These are phyloP conservation scores for Amniculicola lignicola DNA, from an alignment of 495 filamentous ascomycete genomes.

Conservation along the genomic window DNA sequence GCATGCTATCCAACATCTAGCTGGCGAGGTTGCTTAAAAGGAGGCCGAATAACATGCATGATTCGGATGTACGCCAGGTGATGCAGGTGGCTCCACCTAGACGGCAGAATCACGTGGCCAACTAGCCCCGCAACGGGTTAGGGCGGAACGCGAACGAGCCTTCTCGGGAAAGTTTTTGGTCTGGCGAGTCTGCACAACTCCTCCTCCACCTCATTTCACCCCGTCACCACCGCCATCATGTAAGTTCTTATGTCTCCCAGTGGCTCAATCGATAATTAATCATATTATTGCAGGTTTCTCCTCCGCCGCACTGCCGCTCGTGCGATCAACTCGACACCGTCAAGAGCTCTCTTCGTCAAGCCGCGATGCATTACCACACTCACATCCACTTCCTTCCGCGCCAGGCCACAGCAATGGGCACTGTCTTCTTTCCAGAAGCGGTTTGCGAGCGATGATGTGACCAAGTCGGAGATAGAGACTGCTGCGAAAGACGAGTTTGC, in stretches of 20 bases:
- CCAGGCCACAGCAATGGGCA: constrained; percentile 27
- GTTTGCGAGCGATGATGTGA: constrained; percentile 47
- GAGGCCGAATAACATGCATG: too few relatives aligned
- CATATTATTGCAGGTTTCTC: constrained; percentile 30
- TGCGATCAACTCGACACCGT: constrained; percentile 48
- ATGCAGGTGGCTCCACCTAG: too few relatives aligned
- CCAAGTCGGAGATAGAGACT: constrained; percentile 27
- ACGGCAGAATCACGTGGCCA: too few relatives aligned
- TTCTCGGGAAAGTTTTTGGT: too few relatives aligned
- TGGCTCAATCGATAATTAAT: neutral
- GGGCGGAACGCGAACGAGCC: too few relatives aligned
- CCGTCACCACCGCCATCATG: constrained; percentile 10
- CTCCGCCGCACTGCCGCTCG: constrained; percentile 37
- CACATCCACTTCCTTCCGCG: constrained; percentile 33
- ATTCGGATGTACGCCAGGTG: too few relatives aligned
- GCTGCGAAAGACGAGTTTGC: constrained; percentile 14
- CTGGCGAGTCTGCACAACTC: too few relatives aligned
- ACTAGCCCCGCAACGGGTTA: too few relatives aligned
- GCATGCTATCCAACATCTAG: too few relatives aligned
- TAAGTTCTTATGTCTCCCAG: neutral
- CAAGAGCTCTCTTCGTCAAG: constrained; percentile 43
- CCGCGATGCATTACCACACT: constrained; percentile 45
- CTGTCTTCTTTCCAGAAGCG: constrained; percentile 43
- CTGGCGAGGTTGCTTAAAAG: too few relatives aligned
- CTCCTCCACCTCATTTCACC: neutral